Base-by-base conservation (phyloP, 2,329 filamentous ascomycete species). In the Dichotomopilus funicola region DNA sequence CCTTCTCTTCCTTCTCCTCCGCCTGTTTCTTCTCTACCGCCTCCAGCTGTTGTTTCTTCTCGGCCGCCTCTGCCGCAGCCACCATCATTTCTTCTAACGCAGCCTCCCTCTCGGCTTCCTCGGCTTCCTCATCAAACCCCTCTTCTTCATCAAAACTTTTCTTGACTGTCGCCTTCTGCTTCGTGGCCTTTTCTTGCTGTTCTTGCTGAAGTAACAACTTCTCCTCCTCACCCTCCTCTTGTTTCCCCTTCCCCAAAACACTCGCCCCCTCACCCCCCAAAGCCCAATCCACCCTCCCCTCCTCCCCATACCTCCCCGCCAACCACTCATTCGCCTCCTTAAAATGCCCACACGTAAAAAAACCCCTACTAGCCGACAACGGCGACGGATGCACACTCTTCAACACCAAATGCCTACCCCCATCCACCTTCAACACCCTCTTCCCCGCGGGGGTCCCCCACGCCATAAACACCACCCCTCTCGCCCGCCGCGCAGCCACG, bases 321-420 rank as follows among this genome's bases (percentile, higher is more conserved):
- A 99, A 76, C 94, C 94, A 99, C 64, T 88, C 85, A 67, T 96
- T 95, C 47, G 88, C 83, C 72, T 84, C 82, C 60, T 77, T 84
- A 70, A 95, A 96, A 71, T 95, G 91, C 0, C 83, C 82, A 64
- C 88, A 91, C 56, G 89, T 85, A 62, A 89, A 90, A 71, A 91
- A 99, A 1, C 94, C 94, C 53, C 82, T 79, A 11, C 78, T 73
- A 4, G 92, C 94, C 72, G 89, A 95, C 62, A 96, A 71, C n/a
- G 94, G 94, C 70, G 90, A 96, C 0, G 94, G 94, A 73, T 99
- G 94, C 49, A 91, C 91, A 65, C 85, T 88, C 72, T 87, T 85
- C 61, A 99, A 76, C 40, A 99, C 89, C 46, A 89, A 78, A 73
- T 99, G 92, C 65, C 80, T 85, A 61, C 81, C 77, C 50, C 72